These are phyloP conservation scores for Sutorius eximius DNA, from an alignment of 1,284 basidiomycete species.

Conservation along the genomic window DNA sequence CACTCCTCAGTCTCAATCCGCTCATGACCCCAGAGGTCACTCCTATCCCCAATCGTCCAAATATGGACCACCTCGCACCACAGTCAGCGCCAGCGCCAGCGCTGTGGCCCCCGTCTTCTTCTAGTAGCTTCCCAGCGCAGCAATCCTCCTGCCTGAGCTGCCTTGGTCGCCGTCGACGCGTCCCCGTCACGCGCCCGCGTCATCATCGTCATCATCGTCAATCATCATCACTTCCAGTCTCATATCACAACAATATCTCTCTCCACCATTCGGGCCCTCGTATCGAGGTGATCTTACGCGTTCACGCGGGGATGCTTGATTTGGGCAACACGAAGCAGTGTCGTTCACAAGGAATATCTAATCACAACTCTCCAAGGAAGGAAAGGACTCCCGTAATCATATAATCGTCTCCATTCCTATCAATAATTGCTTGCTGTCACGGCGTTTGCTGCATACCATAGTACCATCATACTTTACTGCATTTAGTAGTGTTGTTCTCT, in stretches of 20 bases:
- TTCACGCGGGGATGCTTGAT: slow-evolving; percentile 1
- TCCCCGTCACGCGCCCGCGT: background rate
- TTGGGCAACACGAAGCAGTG: slow-evolving; percentile 4
- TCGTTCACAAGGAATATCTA: slow-evolving; percentile 15
- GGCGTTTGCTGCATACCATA: slow-evolving; percentile 1
- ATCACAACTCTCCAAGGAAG: slow-evolving; percentile 20
- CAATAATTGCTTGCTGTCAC: slow-evolving; percentile 1
- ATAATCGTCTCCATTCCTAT: slow-evolving; percentile 10
- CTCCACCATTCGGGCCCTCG: slow-evolving; percentile 4
- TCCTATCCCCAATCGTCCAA: slow-evolving; percentile 36
- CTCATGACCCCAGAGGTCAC: slow-evolving; percentile 21
- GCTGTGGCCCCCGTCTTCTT: slow-evolving; percentile 51
- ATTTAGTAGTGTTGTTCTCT: slow-evolving; percentile 9
- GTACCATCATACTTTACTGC: slow-evolving; percentile 1
- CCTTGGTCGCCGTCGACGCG: background rate
- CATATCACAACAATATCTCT: slow-evolving; percentile 6
- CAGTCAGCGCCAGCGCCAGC: slow-evolving; percentile 46
- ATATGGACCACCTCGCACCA: slow-evolving; percentile 38
- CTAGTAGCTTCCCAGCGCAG: slow-evolving; percentile 27
- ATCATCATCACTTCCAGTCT: background rate
- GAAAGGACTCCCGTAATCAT: slow-evolving; percentile 22
- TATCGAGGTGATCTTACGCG: slow-evolving; percentile 8
- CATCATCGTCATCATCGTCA: background rate
- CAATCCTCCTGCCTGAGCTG: background rate
- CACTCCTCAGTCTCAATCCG: slow-evolving; percentile 21